Evolutionary conservation across 2,329 filamentous ascomycete species (phyloP).

Genomic region (Cadophora gregata): DNA sequence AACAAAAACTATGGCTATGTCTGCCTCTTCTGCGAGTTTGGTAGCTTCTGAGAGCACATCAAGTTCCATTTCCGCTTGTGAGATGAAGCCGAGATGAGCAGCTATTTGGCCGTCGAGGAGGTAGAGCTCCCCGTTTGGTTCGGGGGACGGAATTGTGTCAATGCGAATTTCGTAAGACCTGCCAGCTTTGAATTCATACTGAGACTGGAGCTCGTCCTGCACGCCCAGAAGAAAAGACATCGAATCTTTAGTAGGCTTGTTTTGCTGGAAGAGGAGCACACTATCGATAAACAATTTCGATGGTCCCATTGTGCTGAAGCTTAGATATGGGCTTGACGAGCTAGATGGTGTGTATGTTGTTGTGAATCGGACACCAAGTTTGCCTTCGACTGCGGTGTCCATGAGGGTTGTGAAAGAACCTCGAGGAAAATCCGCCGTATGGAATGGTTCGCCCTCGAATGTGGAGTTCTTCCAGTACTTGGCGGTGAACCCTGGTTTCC

Average conservation of each 20-base stretch:
- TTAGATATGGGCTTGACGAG: slow-evolving; percentile 21
- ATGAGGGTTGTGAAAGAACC: slow-evolving; percentile 26
- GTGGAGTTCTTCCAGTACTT: slow-evolving; percentile 3
- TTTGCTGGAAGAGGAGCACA: slow-evolving; percentile 16
- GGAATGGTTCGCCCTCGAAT: slow-evolving; percentile 20
- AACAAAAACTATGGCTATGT: slow-evolving; percentile 64
- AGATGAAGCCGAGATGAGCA: slow-evolving; percentile 15
- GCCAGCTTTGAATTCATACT: slow-evolving; percentile 19
- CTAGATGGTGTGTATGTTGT: slow-evolving; percentile 20
- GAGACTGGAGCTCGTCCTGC: slow-evolving; percentile 19
- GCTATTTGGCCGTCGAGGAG: slow-evolving; percentile 26
- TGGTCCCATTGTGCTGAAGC: slow-evolving; percentile 21
- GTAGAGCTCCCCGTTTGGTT: slow-evolving; percentile 25
- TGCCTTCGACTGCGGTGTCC: slow-evolving; percentile 19
- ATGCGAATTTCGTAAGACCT: slow-evolving; percentile 22
- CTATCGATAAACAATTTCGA: slow-evolving; percentile 28
- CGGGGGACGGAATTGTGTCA: slow-evolving; percentile 12
- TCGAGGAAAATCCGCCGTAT: slow-evolving; percentile 14
- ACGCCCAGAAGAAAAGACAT: slow-evolving; percentile 26
- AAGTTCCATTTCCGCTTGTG: slow-evolving; percentile 39
- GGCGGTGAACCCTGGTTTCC: background rate
- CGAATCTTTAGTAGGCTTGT: slow-evolving; percentile 13
- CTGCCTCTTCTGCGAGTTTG: slow-evolving; percentile 58
- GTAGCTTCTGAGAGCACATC: slow-evolving; percentile 52
- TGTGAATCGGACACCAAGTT: slow-evolving; percentile 23